Evolutionary conservation across 352 stramenopile genomes (phyloP), one percentile per base, ranked within the genome.

Genomic region (Pilasporangium apinafurcum): DNA sequence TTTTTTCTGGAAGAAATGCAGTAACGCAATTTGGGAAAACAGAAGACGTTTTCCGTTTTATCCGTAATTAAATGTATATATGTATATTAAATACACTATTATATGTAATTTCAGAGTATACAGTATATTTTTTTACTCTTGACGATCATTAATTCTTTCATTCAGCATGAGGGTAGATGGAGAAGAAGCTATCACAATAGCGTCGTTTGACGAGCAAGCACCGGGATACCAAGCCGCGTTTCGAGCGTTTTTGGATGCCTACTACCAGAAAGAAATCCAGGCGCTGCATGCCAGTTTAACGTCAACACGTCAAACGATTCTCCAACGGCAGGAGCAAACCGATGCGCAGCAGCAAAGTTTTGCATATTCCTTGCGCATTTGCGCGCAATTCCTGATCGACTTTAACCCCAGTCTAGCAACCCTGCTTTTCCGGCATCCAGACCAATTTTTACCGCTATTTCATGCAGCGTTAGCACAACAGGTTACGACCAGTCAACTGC

Each of bases 381-480:
- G 68, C 37, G 76, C 81, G 28, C 92, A 95, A 60, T 60, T 79
- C 20, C 60, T 98, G 8, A 64, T 96, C 18, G 68, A 86, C 47
- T 68, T 70, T 21, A 78, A 92, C 53, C 72, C 84, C 14, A 63
- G 82, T 8, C 44, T 96, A 10, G 84, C 79, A 3, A 85, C 81
- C 57, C 50, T 96, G n/a, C 55, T 96, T 3, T 74, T 98, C 40
- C 77, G 78, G 21, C 92, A 92, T 58, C 92, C 92, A 1, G 78
- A 92, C 22, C 76, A 83, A 10, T 62, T 97, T 16, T 33, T 98
- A 39, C 86, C 83, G 20, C 44, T 97, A 2, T 75, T 97, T 35
- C 83, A 97, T 61, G 72, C 82, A 10, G 74, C 88, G 0, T 71
- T 96, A 17, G 63, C 78, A 1, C 48, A 73, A 16, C 74, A 85